These are phyloP conservation scores for Candida schatavii DNA, from an alignment of 805 yeast species.

Conservation along the genomic window DNA sequence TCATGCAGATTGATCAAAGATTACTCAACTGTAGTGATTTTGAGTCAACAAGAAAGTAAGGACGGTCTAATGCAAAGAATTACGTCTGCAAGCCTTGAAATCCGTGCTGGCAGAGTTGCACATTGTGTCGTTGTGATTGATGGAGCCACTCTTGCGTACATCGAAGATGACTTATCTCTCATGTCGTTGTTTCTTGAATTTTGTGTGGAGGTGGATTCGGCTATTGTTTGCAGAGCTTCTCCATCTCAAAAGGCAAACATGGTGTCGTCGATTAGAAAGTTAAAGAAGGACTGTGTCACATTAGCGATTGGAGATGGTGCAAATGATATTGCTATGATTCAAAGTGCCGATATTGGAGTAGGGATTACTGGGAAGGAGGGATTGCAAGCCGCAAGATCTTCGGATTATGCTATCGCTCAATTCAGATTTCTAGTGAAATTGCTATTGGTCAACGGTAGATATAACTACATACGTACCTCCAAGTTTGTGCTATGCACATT, in stretches of 20 bases:
- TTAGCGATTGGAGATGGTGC: constrained; percentile 99
- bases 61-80: constrained; percentile 67
- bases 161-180: constrained; percentile 71
- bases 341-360: constrained; percentile 95
- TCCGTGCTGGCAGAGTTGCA: constrained; percentile 73
- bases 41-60: constrained; percentile 44
- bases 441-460: constrained; percentile 90
- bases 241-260: constrained; percentile 94
- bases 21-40: constrained; percentile 81
- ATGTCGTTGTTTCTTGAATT: constrained; percentile 78
- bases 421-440: constrained; percentile 81
- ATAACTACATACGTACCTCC: constrained; percentile 88
- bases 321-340: constrained; percentile 98
- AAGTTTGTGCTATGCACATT: constrained; percentile 92
- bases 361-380: constrained; percentile 99
- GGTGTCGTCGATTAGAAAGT: constrained; percentile 77
- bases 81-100: constrained; percentile 71
- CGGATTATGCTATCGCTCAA: constrained; percentile 95
- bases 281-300: constrained; percentile 70
- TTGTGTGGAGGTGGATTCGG: constrained; percentile 85
- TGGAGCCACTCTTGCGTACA: constrained; percentile 76
- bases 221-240: constrained; percentile 92
- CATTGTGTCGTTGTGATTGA: constrained; percentile 94
- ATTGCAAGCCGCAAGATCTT: constrained; percentile 90
- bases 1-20: constrained; percentile 92